Percentiles rank a stretch among this genome's conserved stretches.
Conservation (phyloP, 257 asterid species). For the Plectranthus barbatus region DNA sequence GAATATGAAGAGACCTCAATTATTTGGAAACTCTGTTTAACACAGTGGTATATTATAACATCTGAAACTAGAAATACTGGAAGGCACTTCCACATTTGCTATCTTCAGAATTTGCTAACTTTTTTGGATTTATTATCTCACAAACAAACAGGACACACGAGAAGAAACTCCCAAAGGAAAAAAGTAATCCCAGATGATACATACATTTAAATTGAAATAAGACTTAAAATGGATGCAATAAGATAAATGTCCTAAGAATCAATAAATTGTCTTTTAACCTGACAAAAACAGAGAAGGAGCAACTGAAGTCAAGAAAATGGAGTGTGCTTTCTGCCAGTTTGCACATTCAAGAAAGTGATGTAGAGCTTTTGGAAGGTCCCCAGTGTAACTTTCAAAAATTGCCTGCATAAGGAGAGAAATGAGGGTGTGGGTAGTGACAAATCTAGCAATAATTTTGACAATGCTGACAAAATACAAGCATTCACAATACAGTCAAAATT, state of each 20-base stretch:
- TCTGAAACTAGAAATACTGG: background rate
- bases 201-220: background rate
- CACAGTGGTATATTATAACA: background rate
- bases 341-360: slow-evolving; percentile 77
- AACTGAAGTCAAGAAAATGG: slow-evolving; percentile 68
- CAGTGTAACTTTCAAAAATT: slow-evolving; percentile 54
- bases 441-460: no score
- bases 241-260: slow-evolving; percentile 1
- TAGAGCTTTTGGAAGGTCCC: slow-evolving; percentile 69
- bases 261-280: slow-evolving; percentile 28
- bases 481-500: slow-evolving; percentile 1
- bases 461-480: slow-evolving; percentile 13
- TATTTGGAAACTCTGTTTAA: background rate
- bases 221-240: background rate
- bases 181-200: background rate
- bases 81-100: background rate
- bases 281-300: slow-evolving; percentile 80
- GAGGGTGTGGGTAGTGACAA: slow-evolving; percentile 12
- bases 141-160: background rate
- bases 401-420: slow-evolving; percentile 55
- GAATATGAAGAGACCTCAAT: background rate
- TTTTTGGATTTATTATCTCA: background rate
- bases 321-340: slow-evolving; percentile 92
- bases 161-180: background rate
- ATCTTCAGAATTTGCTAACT: slow-evolving; percentile 2